phyloP scores from a whole-genome alignment of 2,329 filamentous ascomycete genomes.

The Aspergillus sp. region DNA sequence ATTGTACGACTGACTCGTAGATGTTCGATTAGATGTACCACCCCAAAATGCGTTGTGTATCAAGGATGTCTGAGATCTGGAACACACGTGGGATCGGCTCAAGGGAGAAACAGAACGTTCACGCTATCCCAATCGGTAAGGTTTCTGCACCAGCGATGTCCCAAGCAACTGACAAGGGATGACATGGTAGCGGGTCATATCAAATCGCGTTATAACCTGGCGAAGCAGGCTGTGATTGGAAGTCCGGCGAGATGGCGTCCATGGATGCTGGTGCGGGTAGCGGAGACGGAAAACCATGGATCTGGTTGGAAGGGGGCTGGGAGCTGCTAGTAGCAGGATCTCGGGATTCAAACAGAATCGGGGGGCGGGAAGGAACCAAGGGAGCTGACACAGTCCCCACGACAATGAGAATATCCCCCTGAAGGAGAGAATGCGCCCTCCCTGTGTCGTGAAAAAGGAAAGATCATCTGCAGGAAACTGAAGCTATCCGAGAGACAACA shows the following conservation, averaged over 20 bases:
- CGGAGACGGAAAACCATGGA: constrained; percentile 20
- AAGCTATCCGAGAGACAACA: too few species aligned
- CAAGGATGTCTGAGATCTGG: not conserved
- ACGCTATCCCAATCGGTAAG: not conserved
- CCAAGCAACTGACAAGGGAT: not conserved
- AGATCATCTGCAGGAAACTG: not conserved
- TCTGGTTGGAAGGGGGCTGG: constrained; percentile 2
- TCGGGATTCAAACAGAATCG: not conserved
- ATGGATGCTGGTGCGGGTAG: constrained; percentile 17
- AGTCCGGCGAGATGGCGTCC: constrained; percentile 6
- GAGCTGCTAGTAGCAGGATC: not conserved
- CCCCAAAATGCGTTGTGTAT: not conserved
- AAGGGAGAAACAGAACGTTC: not conserved
- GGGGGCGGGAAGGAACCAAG: not conserved
- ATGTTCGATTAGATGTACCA: too few species aligned
- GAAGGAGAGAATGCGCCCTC: not conserved
- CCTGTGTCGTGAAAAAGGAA: not conserved
- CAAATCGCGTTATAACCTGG: not conserved
- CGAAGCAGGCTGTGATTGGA: constrained; percentile 3
- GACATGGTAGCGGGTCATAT: not conserved
- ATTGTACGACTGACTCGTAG: too few species aligned
- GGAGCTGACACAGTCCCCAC: not conserved
- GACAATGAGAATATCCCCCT: not conserved
- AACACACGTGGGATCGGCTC: not conserved
- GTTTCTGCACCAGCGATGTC: not conserved